Evolutionary conservation across 371 early-diverging fungal species (phyloP), one percentile per base, ranked within the genome.

Genomic region (Mucor mucedo): DNA sequence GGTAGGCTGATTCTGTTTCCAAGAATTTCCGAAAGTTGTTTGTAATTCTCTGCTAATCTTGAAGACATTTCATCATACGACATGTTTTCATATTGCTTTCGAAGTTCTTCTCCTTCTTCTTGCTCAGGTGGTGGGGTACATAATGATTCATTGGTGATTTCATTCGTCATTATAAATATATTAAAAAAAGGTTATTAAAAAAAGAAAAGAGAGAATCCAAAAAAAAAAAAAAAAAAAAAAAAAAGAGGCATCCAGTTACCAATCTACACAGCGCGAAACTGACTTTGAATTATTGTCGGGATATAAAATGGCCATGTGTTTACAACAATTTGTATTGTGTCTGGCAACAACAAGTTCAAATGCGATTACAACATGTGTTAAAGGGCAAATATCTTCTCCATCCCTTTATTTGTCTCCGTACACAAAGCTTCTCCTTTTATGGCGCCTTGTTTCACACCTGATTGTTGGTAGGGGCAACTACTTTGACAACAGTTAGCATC

Each of bases 51-150:
- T n/a, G 74, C 75, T 62, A 76, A 63, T 29, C 67, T 68, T 52
- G 72, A 63, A 29, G 74, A 67, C 65, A 79, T 74, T 68, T 79
- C 76, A 65, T 74, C 67, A 59, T 69, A 79, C 8, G 74, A 65
- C 79, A 79, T 79, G 53, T 72, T 79, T 56, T 79, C 79, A 63
- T 73, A 79, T 41, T 76, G 62, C 45, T 76, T 79, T 55, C 66
- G 66, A 54, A 72, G 55, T 11, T 52, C 48, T 55, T 58, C 47
- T 21, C 47, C 54, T 53, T 53, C 33, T 7, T 53, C 54, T 53
- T 53, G 33, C 14, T 53, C 52, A 14, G 52, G 10, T 32, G 33
- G 21, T 21, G 48, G 9, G 10, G 52, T 52, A 11, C 32, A 32
- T 52, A n/a, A 52, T 44, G 45, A 44, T n/a, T 44, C 16, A 48